Evolutionary conservation across 1,139 yeast genomes (phyloP).

Genomic region (Geotrichum bryndzae): DNA sequence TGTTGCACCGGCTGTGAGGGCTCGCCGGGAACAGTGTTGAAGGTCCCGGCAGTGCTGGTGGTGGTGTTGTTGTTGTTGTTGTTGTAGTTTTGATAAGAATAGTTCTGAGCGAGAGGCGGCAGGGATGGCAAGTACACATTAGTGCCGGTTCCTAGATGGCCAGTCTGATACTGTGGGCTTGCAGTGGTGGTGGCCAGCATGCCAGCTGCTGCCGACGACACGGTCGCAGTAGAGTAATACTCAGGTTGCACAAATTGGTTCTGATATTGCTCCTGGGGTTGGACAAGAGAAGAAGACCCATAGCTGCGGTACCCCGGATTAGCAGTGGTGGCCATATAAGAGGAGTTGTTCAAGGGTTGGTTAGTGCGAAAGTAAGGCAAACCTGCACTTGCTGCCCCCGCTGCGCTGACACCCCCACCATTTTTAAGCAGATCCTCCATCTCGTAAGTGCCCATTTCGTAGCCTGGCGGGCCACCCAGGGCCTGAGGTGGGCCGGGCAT

Average conservation of each 20-base stretch:
- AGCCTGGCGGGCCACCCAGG: neutral
- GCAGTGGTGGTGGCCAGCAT: neutral
- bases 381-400: neutral
- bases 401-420: neutral
- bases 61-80: slow-evolving; percentile 2
- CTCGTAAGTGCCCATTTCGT: slow-evolving; percentile 1
- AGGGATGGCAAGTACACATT: slow-evolving; percentile 7
- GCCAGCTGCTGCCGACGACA: neutral
- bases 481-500: neutral
- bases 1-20: neutral
- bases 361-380: neutral
- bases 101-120: slow-evolving; percentile 12
- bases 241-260: slow-evolving; percentile 5
- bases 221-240: slow-evolving; percentile 1
- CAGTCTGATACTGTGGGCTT: neutral
- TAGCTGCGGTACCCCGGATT: neutral
- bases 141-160: neutral
- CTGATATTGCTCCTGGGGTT: neutral
- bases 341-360: neutral
- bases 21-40: neutral
- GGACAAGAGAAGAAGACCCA: neutral
- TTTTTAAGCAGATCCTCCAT: neutral
- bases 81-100: slow-evolving; percentile 7
- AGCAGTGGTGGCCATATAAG: neutral
- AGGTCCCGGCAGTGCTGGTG: neutral